Percentiles rank a stretch among this genome's conserved stretches.
Evolutionary conservation across 352 stramenopile genomes (phyloP).

Genomic region (Pythium periplocum): DNA sequence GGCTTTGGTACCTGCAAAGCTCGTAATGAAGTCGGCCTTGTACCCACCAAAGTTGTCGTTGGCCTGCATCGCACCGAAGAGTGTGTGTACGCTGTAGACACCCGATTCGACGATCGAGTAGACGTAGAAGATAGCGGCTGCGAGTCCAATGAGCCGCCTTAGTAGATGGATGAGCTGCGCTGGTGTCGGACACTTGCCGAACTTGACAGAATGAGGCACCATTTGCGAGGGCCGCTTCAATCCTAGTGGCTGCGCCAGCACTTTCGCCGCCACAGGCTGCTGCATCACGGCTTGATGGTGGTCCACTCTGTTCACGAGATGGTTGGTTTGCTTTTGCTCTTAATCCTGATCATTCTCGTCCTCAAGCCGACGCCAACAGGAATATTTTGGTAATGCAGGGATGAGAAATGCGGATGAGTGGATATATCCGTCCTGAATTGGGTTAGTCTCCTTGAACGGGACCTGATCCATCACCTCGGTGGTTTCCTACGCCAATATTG

Average conservation of each 20-base stretch:
- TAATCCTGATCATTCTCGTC: too few relatives aligned
- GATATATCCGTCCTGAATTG: not conserved
- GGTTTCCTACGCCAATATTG: constrained; percentile 12
- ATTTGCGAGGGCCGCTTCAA: not conserved
- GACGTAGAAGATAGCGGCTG: not conserved
- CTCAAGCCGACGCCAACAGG: too few relatives aligned
- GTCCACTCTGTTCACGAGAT: too few relatives aligned
- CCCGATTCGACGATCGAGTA: not conserved
- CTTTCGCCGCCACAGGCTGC: too few relatives aligned
- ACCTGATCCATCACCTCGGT: not conserved
- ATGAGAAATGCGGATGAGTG: too few relatives aligned
- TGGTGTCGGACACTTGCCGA: too few relatives aligned
- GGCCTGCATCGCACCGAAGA: not conserved
- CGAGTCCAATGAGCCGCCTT: not conserved
- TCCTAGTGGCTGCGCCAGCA: too few relatives aligned
- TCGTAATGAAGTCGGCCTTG: not conserved
- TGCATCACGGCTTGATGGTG: too few relatives aligned
- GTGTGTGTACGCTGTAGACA: not conserved
- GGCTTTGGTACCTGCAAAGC: not conserved
- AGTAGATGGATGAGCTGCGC: too few relatives aligned
- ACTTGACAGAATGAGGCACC: not conserved
- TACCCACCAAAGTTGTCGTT: not conserved
- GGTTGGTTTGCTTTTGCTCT: too few relatives aligned
- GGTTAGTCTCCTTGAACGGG: too few relatives aligned
- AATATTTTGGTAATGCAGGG: too few relatives aligned